A percentile compares a stretch with the other conserved stretches of the same genome.
phyloP scores from a whole-genome alignment of 257 asterid genomes.

The Marsdenia floribunda region DNA sequence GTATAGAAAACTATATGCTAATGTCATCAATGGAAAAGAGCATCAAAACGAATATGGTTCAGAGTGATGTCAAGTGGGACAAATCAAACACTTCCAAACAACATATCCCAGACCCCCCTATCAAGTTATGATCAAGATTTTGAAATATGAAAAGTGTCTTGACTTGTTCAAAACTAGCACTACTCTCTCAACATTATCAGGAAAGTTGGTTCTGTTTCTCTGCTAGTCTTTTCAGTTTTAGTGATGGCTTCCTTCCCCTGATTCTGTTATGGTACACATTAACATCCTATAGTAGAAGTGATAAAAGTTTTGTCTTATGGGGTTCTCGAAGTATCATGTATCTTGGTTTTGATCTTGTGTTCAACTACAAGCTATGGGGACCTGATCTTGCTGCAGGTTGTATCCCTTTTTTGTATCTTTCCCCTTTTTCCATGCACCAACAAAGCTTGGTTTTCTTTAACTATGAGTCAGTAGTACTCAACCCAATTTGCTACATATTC shows the following conservation, averaged over 20 bases:
- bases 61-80: background rate
- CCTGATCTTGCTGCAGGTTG: background rate
- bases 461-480: too few relatives aligned
- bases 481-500: background rate
- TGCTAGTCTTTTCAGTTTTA: background rate
- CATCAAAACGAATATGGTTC: background rate
- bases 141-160: background rate
- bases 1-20: background rate
- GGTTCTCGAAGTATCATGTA: background rate
- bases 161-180: background rate
- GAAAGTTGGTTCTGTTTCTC: background rate
- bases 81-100: background rate
- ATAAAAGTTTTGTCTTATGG: background rate
- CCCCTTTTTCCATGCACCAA: background rate
- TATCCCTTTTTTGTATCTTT: too few relatives aligned
- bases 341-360: too few relatives aligned
- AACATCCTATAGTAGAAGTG: background rate
- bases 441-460: background rate
- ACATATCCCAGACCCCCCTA: background rate
- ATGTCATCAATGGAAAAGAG: background rate
- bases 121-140: background rate
- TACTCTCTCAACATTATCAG: background rate
- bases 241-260: background rate
- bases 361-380: background rate
- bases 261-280: background rate